Conservation (phyloP, 352 stramenopile genomes). For the Globisporangium nagaii region DNA sequence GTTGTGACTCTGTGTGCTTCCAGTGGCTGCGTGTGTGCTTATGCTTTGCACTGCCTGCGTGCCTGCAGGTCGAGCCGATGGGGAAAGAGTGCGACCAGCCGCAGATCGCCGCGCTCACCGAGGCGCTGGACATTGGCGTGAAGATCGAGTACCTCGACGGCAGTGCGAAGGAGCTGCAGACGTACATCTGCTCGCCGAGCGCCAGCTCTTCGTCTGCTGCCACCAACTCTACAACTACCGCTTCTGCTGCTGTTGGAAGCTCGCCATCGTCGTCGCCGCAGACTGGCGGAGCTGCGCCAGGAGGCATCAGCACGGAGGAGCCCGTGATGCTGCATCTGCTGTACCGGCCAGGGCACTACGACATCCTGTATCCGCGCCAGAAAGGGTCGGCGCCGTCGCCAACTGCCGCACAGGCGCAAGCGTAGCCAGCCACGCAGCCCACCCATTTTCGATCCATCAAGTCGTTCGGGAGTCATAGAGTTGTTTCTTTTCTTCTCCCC, state of each 20-base stretch:
- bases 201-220: neutral
- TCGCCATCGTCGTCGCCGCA: slow-evolving; percentile 1
- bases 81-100: slow-evolving; percentile 92
- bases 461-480: neutral
- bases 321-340: slow-evolving; percentile 69
- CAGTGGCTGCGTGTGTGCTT: neutral
- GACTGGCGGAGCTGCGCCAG: neutral
- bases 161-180: slow-evolving; percentile 48
- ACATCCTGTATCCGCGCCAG: slow-evolving; percentile 86
- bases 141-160: slow-evolving; percentile 94
- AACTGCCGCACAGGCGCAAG: neutral
- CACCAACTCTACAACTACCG: too few relatives aligned
- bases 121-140: slow-evolving; percentile 86
- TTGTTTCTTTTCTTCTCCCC: neutral
- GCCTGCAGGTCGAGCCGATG: slow-evolving; percentile 87
- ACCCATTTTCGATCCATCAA: neutral
- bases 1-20: neutral
- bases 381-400: neutral
- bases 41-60: too few relatives aligned
- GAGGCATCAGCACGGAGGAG: slow-evolving; percentile 2
- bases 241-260: neutral
- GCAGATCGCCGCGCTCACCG: slow-evolving; percentile 89
- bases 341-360: slow-evolving; percentile 94
- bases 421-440: neutral
- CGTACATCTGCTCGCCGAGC: slow-evolving; percentile 49